Evolutionary conservation across 1,284 basidiomycete genomes (phyloP).

Genomic region (Ganoderma resinaceum): DNA sequence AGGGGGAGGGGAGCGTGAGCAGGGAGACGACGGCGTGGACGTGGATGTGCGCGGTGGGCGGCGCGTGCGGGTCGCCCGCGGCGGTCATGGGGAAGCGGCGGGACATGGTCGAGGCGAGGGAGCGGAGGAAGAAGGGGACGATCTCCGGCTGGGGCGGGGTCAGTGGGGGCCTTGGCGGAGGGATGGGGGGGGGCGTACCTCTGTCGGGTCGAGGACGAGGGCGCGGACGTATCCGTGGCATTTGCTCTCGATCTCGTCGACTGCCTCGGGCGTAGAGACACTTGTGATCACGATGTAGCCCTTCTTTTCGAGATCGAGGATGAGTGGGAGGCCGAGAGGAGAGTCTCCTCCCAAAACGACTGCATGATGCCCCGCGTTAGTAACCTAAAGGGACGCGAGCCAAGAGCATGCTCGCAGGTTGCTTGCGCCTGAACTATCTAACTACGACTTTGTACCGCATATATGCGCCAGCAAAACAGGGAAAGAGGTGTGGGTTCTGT

Average conservation of each 20-base stretch:
- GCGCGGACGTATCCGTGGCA: conserved; percentile 80
- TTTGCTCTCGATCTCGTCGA: conserved; percentile 65
- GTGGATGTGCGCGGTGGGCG: conserved; percentile 66
- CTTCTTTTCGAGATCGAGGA: conserved; percentile 73
- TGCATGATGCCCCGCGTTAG: conserved; percentile 44
- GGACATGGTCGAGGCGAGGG: conserved; percentile 78
- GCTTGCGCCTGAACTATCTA: not conserved
- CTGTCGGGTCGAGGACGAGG: conserved; percentile 77
- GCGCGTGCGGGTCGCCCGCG: conserved; percentile 78
- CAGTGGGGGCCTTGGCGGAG: conserved; percentile 6
- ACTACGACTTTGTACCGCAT: not conserved
- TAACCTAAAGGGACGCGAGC: not conserved
- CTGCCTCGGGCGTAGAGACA: conserved; percentile 69
- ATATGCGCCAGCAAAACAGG: not conserved
- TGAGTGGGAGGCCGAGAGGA: conserved; percentile 71
- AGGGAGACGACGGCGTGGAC: conserved; percentile 77
- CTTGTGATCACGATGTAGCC: conserved; percentile 85
- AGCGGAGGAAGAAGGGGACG: conserved; percentile 77
- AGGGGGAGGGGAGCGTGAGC: conserved; percentile 59
- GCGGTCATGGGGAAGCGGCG: conserved; percentile 80
- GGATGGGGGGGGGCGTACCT: conserved; percentile 54
- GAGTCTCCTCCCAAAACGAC: conserved; percentile 84
- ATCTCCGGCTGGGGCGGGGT: conserved; percentile 61
- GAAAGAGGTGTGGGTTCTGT: not conserved
- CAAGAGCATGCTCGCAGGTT: not conserved